Base-by-base conservation (phyloP, 768 basidiomycete genomes). In the Pleurotus cornucopiae region DNA sequence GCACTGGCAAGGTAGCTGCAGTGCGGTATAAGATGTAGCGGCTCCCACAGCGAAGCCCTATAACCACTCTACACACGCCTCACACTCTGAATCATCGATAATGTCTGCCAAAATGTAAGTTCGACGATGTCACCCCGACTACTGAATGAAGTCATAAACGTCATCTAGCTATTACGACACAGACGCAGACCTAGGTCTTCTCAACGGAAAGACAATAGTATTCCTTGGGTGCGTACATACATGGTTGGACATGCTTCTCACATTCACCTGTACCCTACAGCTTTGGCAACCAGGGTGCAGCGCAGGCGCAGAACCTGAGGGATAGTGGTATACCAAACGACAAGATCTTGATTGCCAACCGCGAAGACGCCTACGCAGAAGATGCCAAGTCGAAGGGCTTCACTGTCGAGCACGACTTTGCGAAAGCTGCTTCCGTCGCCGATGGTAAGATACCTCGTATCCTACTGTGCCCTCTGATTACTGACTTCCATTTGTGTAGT, bases 211-310 rank as follows among this genome's bases (percentile, higher is more conserved):
- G 69, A 77, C 71, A 12, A 80, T 85, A 52, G 81, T 84, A 9
- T 85, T 85, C 69, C 66, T 86, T 16, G 83, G 84, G 83, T 82
- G 64, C 30, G 72, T 57, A 51, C 30, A 2, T 13, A 18, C n/a
- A 14, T 18, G 18, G 21, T 37, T 20, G 9, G 43, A 34, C 16
- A 43, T 21, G 44, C 34, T 11, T 30, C 38, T 38, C 13, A 1
- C 2, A 7, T 18, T 57, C 3, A 44, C 21, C 23, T 3, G 18
- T n/a, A 49, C 16, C 18, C 16, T 18, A 18, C 52, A 84, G 83
- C 3, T 85, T 83, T 65, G 84, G 84, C 44, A 85, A 84, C 65
- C 84, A 85, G 64, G 83, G 84, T 11, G 80, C 84, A 30, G 83
- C 84, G 47, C 84, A 85, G 64, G 84, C 84, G 3, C 83, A 84